These are phyloP conservation scores for Solanum hybrid DNA, from an alignment of 305 asterid genomes.

Conservation along the genomic window DNA sequence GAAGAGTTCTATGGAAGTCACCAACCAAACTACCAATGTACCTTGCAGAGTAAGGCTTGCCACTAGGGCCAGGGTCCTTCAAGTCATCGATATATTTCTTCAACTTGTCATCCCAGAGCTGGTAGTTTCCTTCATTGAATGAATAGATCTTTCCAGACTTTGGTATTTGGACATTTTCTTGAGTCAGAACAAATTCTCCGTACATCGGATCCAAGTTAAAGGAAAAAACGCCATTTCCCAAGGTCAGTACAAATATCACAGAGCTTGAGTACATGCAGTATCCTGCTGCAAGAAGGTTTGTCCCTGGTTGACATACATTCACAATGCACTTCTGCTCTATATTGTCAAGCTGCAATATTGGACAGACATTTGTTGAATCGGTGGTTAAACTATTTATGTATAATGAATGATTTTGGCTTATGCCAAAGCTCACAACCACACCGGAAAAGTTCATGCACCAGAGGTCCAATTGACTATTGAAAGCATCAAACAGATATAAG, in stretches of 20 bases:
- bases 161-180: constrained; percentile 68
- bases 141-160: constrained; percentile 78
- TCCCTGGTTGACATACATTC: constrained; percentile 90
- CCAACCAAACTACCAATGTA: constrained; percentile 94
- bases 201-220: constrained; percentile 87
- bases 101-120: constrained; percentile 76
- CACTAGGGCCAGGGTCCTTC: constrained; percentile 87
- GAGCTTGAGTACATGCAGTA: constrained; percentile 99
- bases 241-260: constrained; percentile 67
- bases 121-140: constrained; percentile 88
- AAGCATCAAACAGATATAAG: background rate
- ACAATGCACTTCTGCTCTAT: constrained; percentile 52
- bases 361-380: background rate
- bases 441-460: background rate
- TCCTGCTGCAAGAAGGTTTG: constrained; percentile 88
- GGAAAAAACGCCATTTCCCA: constrained; percentile 73
- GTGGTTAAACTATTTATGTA: background rate
- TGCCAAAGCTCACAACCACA: background rate
- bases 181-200: constrained; percentile 84
- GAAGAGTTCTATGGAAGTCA: constrained; percentile 72
- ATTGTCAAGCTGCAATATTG: constrained; percentile 54
- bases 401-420: background rate
- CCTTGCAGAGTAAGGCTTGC: constrained; percentile 84
- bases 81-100: constrained; percentile 84
- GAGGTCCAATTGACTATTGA: background rate